A percentile compares a stretch with the other conserved stretches of the same genome.
Conservation (phyloP, 345 rosid species). For the Rhodamnia argentea region DNA sequence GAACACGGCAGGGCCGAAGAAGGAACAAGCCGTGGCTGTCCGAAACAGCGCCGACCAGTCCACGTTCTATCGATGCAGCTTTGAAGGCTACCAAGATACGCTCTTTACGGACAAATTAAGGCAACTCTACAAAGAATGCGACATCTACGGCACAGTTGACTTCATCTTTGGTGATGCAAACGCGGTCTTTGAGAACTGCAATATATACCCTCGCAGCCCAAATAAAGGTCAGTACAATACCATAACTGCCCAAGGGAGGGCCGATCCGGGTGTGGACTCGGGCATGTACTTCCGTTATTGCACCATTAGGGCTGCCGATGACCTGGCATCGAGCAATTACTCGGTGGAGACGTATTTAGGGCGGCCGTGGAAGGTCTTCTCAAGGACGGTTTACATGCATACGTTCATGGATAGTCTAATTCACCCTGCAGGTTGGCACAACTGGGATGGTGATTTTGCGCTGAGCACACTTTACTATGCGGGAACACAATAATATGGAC, state of each 20-base stretch:
- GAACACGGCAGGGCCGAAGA: neutral
- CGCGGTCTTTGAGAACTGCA: slow-evolving; percentile 65
- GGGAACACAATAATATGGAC: slow-evolving; percentile 59
- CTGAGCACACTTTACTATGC: slow-evolving; percentile 62
- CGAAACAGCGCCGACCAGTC: neutral
- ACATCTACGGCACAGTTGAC: slow-evolving; percentile 80
- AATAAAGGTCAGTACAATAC: slow-evolving; percentile 55
- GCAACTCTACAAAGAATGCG: slow-evolving; percentile 76
- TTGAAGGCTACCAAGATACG: slow-evolving; percentile 34
- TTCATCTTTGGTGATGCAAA: slow-evolving; percentile 86
- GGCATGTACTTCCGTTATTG: slow-evolving; percentile 22
- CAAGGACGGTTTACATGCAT: slow-evolving; percentile 60
- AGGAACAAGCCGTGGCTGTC: neutral
- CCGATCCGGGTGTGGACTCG: slow-evolving; percentile 50
- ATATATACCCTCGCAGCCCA: slow-evolving; percentile 49
- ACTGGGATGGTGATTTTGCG: slow-evolving; percentile 50
- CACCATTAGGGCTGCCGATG: neutral
- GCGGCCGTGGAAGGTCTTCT: slow-evolving; percentile 80
- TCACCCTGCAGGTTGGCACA: slow-evolving; percentile 69
- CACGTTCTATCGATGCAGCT: neutral
- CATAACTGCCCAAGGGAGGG: slow-evolving; percentile 71
- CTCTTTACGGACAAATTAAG: slow-evolving; percentile 55
- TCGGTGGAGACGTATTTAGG: slow-evolving; percentile 36
- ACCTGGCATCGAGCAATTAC: slow-evolving; percentile 4
- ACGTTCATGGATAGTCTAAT: slow-evolving; percentile 34